These are phyloP conservation scores for Microcyclospora pomicola DNA, from an alignment of 2,329 filamentous ascomycete species.

Conservation along the genomic window DNA sequence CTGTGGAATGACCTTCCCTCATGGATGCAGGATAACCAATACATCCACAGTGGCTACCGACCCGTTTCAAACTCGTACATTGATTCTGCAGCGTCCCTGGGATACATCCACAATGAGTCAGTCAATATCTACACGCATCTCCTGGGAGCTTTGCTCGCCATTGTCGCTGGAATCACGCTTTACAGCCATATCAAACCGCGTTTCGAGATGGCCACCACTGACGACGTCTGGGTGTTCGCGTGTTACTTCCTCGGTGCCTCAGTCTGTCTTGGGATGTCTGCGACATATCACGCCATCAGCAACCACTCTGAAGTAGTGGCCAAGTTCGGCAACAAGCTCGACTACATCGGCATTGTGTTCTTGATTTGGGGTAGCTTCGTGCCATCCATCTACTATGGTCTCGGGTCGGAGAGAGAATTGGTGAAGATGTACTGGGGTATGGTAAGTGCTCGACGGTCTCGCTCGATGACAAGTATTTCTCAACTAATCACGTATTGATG, in stretches of 20 bases:
- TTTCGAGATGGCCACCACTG: constrained; percentile 46
- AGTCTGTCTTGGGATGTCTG: constrained; percentile 34
- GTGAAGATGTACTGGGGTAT: constrained; percentile 61
- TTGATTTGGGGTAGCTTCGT: constrained; percentile 87
- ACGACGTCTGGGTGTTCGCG: constrained; percentile 58
- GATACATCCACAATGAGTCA: constrained; percentile 53
- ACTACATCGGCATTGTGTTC: constrained; percentile 86
- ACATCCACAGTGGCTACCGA: constrained; percentile 53
- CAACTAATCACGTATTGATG: neutral
- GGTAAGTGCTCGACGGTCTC: constrained; percentile 33
- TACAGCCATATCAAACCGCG: constrained; percentile 47
- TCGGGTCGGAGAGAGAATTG: constrained; percentile 54
- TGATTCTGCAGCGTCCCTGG: constrained; percentile 43
- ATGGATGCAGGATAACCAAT: constrained; percentile 51
- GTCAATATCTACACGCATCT: constrained; percentile 63
- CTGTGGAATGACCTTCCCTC: constrained; percentile 31
- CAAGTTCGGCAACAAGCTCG: constrained; percentile 78
- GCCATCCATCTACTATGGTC: constrained; percentile 76
- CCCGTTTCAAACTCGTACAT: constrained; percentile 47
- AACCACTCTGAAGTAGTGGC: constrained; percentile 73
- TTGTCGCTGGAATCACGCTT: constrained; percentile 38
- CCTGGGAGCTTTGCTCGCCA: constrained; percentile 49
- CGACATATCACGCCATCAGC: constrained; percentile 68
- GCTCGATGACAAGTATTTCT: constrained; percentile 1
- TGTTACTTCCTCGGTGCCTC: constrained; percentile 61